These are phyloP conservation scores for Phytophthora kernoviae DNA, from an alignment of 352 stramenopile genomes.

Conservation along the genomic window DNA sequence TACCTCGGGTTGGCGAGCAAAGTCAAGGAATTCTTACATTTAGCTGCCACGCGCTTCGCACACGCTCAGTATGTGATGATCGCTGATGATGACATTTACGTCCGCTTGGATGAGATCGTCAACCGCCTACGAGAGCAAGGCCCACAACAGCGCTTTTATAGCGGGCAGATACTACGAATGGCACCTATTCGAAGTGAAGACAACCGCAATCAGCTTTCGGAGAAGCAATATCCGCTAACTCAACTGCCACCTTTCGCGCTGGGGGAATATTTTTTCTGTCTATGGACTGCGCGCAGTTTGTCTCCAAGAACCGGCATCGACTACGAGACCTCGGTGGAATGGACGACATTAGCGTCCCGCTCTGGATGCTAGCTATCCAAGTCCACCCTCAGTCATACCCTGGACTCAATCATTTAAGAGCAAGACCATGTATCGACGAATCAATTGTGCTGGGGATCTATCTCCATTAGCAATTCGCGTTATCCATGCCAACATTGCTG, in stretches of 20 bases:
- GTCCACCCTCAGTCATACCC: conserved; percentile 23
- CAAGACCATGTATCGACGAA: background rate
- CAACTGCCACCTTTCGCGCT: conserved; percentile 41
- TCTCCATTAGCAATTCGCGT: conserved; percentile 2
- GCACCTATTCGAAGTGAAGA: conserved; percentile 22
- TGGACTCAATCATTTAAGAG: background rate
- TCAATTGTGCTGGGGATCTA: background rate
- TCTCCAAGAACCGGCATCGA: conserved; percentile 36
- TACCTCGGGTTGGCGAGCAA: conserved; percentile 53
- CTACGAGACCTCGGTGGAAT: conserved; percentile 38
- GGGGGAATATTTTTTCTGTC: conserved; percentile 53
- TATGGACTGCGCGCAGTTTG: conserved; percentile 45
- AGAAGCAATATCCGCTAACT: conserved; percentile 37
- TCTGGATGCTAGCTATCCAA: conserved; percentile 61
- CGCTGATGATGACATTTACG: conserved; percentile 62
- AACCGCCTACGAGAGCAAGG: background rate
- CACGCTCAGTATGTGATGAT: conserved; percentile 50
- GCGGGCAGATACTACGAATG: conserved; percentile 5
- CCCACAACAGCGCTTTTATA: conserved; percentile 2
- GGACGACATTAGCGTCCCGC: conserved; percentile 64
- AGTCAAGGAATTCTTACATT: conserved; percentile 49
- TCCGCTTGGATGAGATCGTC: conserved; percentile 31
- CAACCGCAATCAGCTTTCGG: conserved; percentile 42
- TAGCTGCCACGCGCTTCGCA: conserved; percentile 11
- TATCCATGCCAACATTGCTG: conserved; percentile 2